Percentiles rank a stretch among this genome's conserved stretches.
phyloP scores from a whole-genome alignment of 495 filamentous ascomycete genomes.

The Annulohypoxylon stygium region DNA sequence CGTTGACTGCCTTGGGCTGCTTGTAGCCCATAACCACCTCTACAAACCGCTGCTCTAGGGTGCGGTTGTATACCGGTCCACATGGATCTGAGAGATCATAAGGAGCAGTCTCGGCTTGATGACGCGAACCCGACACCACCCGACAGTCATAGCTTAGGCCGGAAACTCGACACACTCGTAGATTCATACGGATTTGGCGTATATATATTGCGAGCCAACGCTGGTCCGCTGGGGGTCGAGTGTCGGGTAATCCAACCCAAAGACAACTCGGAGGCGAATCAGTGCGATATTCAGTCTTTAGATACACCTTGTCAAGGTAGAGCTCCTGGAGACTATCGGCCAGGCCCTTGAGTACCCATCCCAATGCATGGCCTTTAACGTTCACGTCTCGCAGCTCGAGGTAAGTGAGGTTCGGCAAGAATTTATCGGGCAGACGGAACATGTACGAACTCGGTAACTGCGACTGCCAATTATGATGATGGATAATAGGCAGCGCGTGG shows the following conservation, averaged over 20 bases:
- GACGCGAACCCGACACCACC: slow-evolving; percentile 10
- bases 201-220: slow-evolving; percentile 46
- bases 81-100: slow-evolving; percentile 46
- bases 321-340: slow-evolving; percentile 42
- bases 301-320: slow-evolving; percentile 44
- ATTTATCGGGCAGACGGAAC: slow-evolving; percentile 28
- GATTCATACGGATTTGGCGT: slow-evolving; percentile 26
- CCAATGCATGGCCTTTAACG: slow-evolving; percentile 31
- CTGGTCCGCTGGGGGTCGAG: slow-evolving; percentile 31
- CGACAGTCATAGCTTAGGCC: slow-evolving; percentile 44
- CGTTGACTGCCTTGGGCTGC: slow-evolving; percentile 27
- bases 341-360: slow-evolving; percentile 27
- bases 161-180: slow-evolving; percentile 45
- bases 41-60: slow-evolving; percentile 46
- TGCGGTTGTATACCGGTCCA: slow-evolving; percentile 27
- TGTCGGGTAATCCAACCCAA: slow-evolving; percentile 48
- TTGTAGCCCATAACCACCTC: slow-evolving; percentile 43
- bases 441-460: too few relatives aligned
- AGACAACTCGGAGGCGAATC: slow-evolving; percentile 30
- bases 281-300: slow-evolving; percentile 38
- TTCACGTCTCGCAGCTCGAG: slow-evolving; percentile 48
- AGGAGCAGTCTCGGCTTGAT: neutral
- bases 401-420: slow-evolving; percentile 38
- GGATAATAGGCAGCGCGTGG: slow-evolving; percentile 33
- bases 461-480: too few relatives aligned